These are phyloP conservation scores for Spathaspora boniae DNA, from an alignment of 805 yeast genomes.

Conservation along the genomic window DNA sequence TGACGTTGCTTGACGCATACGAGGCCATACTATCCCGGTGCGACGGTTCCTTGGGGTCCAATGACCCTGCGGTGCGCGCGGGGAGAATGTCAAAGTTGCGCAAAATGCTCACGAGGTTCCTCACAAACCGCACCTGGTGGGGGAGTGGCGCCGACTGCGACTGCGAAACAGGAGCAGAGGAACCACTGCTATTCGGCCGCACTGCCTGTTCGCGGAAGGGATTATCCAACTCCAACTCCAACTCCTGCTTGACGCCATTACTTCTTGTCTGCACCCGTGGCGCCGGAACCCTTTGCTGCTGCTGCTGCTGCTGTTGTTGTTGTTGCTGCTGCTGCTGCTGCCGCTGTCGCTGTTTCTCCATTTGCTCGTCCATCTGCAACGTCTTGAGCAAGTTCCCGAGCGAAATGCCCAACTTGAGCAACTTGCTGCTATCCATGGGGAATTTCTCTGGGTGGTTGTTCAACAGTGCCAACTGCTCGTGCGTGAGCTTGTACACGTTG, in stretches of 20 bases:
- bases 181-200: slow-evolving; percentile 2
- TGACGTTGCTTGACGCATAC: background rate
- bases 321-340: slow-evolving; percentile 19
- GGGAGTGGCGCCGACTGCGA: slow-evolving; percentile 12
- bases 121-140: slow-evolving; percentile 32
- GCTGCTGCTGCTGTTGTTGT: no score
- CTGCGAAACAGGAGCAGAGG: background rate
- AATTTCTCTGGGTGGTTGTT: slow-evolving; percentile 21
- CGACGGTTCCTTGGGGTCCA: no score
- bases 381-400: slow-evolving; percentile 39
- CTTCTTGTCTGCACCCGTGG: slow-evolving; percentile 4
- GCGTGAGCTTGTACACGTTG: slow-evolving; percentile 26
- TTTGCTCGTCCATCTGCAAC: slow-evolving; percentile 32
- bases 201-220: background rate
- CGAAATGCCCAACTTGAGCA: slow-evolving; percentile 39
- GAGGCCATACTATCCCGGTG: slow-evolving; percentile 3
- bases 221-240: no score
- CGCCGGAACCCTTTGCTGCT: no score
- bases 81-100: slow-evolving; percentile 40
- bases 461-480: slow-evolving; percentile 19
- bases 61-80: no score
- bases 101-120: slow-evolving; percentile 28
- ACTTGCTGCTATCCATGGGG: slow-evolving; percentile 35
- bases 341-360: slow-evolving; percentile 21
- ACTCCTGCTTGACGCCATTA: slow-evolving; percentile 1